phyloP scores from a whole-genome alignment of 2,329 filamentous ascomycete genomes.

The Fusarium staphyleae region DNA sequence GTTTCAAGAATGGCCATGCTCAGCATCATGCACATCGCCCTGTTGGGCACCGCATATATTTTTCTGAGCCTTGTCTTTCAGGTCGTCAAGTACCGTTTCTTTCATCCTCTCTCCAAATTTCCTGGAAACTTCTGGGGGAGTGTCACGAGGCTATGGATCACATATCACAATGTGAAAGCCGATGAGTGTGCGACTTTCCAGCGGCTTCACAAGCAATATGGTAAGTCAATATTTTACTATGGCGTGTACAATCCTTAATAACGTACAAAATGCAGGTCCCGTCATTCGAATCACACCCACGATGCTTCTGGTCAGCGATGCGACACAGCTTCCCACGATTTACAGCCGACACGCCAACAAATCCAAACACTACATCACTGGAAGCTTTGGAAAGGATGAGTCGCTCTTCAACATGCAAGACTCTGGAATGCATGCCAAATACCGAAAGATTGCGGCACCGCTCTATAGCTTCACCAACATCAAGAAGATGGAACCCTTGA shows the following conservation, averaged over 20 bases:
- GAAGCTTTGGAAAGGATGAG: conserved; percentile 62
- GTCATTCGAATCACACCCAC: conserved; percentile 37
- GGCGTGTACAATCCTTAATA: no score
- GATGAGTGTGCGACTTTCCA: conserved; percentile 28
- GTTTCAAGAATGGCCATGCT: conserved; percentile 15
- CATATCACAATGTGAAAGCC: conserved; percentile 33
- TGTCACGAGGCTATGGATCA: conserved; percentile 34
- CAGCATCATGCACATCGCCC: conserved; percentile 9
- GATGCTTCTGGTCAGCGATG: conserved; percentile 42
- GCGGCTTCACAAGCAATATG: conserved; percentile 25
- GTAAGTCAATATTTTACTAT: conserved; percentile 1
- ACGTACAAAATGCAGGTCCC: conserved; percentile 30
- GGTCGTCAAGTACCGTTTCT: conserved; percentile 25
- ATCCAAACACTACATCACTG: conserved; percentile 64
- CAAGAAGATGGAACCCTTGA: conserved; percentile 64
- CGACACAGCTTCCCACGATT: conserved; percentile 61
- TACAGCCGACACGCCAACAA: conserved; percentile 64
- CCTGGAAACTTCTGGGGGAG: conserved; percentile 31
- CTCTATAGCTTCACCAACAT: conserved; percentile 64
- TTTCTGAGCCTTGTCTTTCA: conserved; percentile 14
- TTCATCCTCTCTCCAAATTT: conserved; percentile 28
- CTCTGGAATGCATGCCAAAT: conserved; percentile 56
- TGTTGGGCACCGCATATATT: conserved; percentile 16
- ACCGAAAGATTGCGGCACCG: conserved; percentile 61
- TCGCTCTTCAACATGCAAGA: conserved; percentile 65